Evolutionary conservation across 1,139 yeast genomes (phyloP).

Genomic region (Taphrina populina): DNA sequence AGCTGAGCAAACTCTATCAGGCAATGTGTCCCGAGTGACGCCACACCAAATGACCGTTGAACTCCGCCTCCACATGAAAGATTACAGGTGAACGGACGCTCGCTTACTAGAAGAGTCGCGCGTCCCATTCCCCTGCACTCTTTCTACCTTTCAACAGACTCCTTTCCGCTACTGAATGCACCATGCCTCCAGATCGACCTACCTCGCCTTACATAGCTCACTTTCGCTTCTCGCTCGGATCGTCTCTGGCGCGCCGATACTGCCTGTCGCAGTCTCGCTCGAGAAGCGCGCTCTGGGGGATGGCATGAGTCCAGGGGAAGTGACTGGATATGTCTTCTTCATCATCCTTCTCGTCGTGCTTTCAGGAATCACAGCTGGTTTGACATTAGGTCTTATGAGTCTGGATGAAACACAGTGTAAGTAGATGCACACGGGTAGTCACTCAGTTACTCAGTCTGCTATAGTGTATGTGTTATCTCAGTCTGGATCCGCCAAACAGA

Average conservation of each 20-base stretch:
- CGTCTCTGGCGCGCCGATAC: constrained; percentile 11
- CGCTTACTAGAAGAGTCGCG: no score
- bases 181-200: constrained; percentile 24
- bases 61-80: no score
- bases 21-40: no score
- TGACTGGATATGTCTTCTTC: constrained; percentile 15
- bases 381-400: constrained; percentile 34
- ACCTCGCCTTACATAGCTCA: constrained; percentile 17
- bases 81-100: no score
- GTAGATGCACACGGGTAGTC: not conserved
- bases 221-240: constrained; percentile 9
- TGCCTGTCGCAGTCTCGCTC: not conserved
- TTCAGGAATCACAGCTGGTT: constrained; percentile 35
- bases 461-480: constrained; percentile 28
- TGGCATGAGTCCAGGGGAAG: constrained; percentile 4
- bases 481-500: constrained; percentile 28
- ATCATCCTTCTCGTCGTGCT: constrained; percentile 32
- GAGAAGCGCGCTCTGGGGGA: constrained; percentile 2
- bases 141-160: not conserved
- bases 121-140: no score
- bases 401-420: constrained; percentile 33
- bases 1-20: no score
- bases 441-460: not conserved
- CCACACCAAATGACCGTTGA: no score
- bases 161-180: constrained; percentile 10